Conservation (phyloP, 2,329 filamentous ascomycete species). For the Stagonosporopsis rhizophila region DNA sequence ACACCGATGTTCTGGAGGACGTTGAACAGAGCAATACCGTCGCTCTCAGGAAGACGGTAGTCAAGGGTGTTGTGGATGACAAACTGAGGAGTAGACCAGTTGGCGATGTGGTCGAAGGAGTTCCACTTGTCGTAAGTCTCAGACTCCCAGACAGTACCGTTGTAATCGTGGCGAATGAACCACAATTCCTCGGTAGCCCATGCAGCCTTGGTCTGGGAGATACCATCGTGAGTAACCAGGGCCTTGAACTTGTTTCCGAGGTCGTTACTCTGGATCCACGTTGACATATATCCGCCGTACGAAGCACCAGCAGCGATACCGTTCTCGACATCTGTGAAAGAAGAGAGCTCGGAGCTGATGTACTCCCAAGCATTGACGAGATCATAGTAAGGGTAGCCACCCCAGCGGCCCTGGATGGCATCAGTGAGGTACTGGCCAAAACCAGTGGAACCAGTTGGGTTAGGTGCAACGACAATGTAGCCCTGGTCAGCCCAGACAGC, state of each 20-base stretch:
- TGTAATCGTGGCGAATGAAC: slow-evolving; percentile 58
- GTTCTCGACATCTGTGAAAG: slow-evolving; percentile 72
- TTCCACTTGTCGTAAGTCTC: slow-evolving; percentile 64
- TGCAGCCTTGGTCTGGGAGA: slow-evolving; percentile 66
- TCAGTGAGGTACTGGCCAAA: slow-evolving; percentile 81
- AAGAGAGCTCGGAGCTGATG: slow-evolving; percentile 65
- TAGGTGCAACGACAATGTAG: slow-evolving; percentile 81
- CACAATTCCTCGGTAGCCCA: slow-evolving; percentile 59
- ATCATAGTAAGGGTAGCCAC: slow-evolving; percentile 84
- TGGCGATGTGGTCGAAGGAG: slow-evolving; percentile 62
- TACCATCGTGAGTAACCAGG: slow-evolving; percentile 86
- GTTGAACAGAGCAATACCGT: slow-evolving; percentile 86
- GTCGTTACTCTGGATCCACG: slow-evolving; percentile 89
- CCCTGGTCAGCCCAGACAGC: slow-evolving; percentile 87
- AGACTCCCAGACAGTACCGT: slow-evolving; percentile 44
- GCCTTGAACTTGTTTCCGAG: slow-evolving; percentile 87
- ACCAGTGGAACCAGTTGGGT: slow-evolving; percentile 84
- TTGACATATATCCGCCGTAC: slow-evolving; percentile 56
- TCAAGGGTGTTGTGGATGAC: slow-evolving; percentile 91
- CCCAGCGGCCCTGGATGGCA: slow-evolving; percentile 81
- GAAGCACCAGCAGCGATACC: slow-evolving; percentile 75
- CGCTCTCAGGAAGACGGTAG: slow-evolving; percentile 84
- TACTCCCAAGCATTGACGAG: slow-evolving; percentile 81
- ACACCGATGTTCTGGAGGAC: slow-evolving; percentile 78
- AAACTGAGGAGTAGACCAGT: slow-evolving; percentile 88